Percentiles rank a stretch among this genome's conserved stretches.
Conservation (phyloP, 2,329 filamentous ascomycete genomes). For the Lasiodiplodia theobromae region DNA sequence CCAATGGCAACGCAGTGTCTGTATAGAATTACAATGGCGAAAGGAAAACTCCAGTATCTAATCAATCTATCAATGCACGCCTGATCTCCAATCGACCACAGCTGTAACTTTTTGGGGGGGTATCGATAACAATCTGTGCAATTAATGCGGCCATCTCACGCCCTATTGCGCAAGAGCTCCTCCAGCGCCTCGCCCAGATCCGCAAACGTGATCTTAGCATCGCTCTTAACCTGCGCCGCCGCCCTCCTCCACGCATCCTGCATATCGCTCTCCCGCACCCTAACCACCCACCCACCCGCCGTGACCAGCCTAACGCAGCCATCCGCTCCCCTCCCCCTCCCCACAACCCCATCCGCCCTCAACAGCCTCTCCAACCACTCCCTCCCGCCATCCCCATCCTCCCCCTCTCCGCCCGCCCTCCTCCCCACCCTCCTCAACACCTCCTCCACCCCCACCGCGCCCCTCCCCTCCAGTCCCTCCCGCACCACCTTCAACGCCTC, state of each 20-base stretch:
- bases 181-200: conserved; percentile 50
- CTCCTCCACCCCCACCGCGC: conserved; percentile 46
- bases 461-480: conserved; percentile 34
- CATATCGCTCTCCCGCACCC: conserved; percentile 50
- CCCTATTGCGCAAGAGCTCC: conserved; percentile 32
- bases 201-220: conserved; percentile 43
- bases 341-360: conserved; percentile 49
- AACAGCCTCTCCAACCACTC: conserved; percentile 54
- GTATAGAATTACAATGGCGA: background rate
- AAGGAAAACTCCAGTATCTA: conserved; percentile 9
- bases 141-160: background rate
- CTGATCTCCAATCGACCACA: background rate
- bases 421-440: conserved; percentile 52
- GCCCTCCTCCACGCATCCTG: conserved; percentile 47
- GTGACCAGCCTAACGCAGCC: conserved; percentile 50
- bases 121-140: conserved; percentile 32
- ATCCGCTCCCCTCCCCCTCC: conserved; percentile 35
- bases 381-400: conserved; percentile 13
- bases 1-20: background rate
- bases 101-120: conserved; percentile 8
- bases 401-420: conserved; percentile 35
- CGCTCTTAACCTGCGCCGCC: conserved; percentile 36
- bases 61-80: background rate
- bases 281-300: conserved; percentile 52
- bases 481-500: conserved; percentile 43